Base-by-base conservation (phyloP, 176 grass and related monocot species). In the Paspalum notatum region DNA sequence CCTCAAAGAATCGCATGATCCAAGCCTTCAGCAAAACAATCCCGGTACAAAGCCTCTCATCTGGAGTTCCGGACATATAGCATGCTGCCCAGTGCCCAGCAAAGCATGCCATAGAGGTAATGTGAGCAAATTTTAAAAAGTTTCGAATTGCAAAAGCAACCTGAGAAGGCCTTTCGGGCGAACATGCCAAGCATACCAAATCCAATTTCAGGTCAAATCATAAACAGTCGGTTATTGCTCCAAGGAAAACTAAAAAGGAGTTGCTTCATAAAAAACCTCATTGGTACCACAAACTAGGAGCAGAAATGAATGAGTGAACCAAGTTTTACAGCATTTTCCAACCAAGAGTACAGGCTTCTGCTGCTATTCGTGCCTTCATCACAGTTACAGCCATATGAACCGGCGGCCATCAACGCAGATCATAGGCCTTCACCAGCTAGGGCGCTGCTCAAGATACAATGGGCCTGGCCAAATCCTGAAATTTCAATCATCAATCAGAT, bases 401-500 rank as follows among this genome's bases (percentile, higher is more conserved):
- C n/a, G n/a, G 22, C 21, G 83, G 80, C 49, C 60, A 84, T 37
- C 52, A 37, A 61, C 41, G 74, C 42, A 79, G 56, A 74, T 66
- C 80, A 79, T 68, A 67, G 26, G 53, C 45, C 76, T 65, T 84
- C 76, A 75, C 69, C 52, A 62, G 37, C 52, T 80, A 80, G 69
- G 75, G 38, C 70, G 80, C 76, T 70, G 70, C 40, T 80, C 4
- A 89, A 85, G 82, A 89, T 80, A 62, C 76, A 55, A 75, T 55
- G 87, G 76, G 24, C 81, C 87, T 69, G 76, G 53, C 46, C 70
- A 85, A 80, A 85, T 76, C 82, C 14, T 16, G 7, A 66, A 63
- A 69, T 75, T 84, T 80, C 87, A 85, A 85, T 71, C 72, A 80
- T 54, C 62, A 10, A 83, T 77, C 73, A 72, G 75, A 84, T 45